Base-by-base conservation (phyloP, 495 filamentous ascomycete genomes). In the Aspergillus avenaceus region DNA sequence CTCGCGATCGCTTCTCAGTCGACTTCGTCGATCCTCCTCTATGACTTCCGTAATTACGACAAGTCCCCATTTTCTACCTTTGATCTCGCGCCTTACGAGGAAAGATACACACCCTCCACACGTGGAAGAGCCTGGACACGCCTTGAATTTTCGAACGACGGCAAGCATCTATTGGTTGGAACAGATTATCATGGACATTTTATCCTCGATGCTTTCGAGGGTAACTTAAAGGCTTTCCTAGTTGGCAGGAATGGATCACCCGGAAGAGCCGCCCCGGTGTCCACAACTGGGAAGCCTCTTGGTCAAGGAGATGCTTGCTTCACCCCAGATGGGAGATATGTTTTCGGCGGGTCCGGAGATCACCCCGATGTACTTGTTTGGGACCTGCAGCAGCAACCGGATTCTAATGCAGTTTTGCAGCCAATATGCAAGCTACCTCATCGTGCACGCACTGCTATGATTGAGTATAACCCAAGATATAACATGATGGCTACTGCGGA, bases 141-240 rank as follows among this genome's bases (percentile, higher is more conserved):
- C 41, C 73, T 98, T 19, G 88, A 95, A 52, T 97, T 98, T 63
- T 87, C 87, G 43, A 97, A 97, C 61, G 92, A 98, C 62, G 93
- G 93, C 0, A 95, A 95, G 62, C 80, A 79, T 50, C 62, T 98
- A 45, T 78, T 98, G 19, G 55, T 97, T 24, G 85, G 87, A 22
- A 96, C 91, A 6, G 85, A 85, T 23, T 84, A 84, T 9, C 74
- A 76, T 34, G 88, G 90, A 3, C 95, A 97, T 59, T 93, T 87
- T 55, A 69, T 98, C 22, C 71, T 98, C 22, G 93, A 98, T 64
- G 88, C 95, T 2, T 97, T 96, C 67, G 79, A 86, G 27, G 91
- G 91, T 14, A 71, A 66, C 16, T 57, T 97, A 1, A 84, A 84
- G 58, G 83, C 84, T 9, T 87, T 84, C 63, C 71, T 83, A 28